Conservation (phyloP, 306 rosid genomes). For the Coriaria nepalensis region DNA sequence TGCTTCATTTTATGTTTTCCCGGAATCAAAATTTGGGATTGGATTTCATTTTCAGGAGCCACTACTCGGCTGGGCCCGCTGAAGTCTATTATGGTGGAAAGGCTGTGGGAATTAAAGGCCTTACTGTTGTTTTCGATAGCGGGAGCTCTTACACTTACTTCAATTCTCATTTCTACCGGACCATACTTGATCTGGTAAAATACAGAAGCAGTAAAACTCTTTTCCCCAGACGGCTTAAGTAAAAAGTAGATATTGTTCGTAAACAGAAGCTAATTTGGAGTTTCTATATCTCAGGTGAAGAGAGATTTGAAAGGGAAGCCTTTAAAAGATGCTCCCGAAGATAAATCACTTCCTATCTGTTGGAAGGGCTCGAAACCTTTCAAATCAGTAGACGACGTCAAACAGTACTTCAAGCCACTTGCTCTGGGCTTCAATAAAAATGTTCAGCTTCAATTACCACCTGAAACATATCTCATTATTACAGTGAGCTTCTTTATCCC, state of each 20-base stretch:
- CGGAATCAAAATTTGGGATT: not conserved
- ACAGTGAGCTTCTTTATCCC: constrained; percentile 24
- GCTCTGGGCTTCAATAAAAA: constrained; percentile 35
- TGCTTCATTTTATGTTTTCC: constrained; percentile 1
- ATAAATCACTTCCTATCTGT: constrained; percentile 44
- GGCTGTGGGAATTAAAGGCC: constrained; percentile 36
- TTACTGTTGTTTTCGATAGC: constrained; percentile 55
- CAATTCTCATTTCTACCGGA: constrained; percentile 31
- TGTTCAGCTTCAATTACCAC: constrained; percentile 33
- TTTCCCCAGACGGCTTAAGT: too few relatives aligned
- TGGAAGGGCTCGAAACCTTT: constrained; percentile 69
- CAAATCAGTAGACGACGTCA: constrained; percentile 33
- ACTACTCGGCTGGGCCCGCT: constrained; percentile 62
- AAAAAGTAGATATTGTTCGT: not conserved
- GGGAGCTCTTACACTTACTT: constrained; percentile 84
- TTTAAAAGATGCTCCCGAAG: constrained; percentile 26
- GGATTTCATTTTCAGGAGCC: constrained; percentile 30
- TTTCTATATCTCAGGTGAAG: constrained; percentile 27
- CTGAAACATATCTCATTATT: constrained; percentile 50
- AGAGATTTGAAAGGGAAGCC: constrained; percentile 43
- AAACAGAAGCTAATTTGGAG: constrained; percentile 7
- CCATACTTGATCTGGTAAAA: constrained; percentile 41
- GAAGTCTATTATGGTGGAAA: constrained; percentile 40
- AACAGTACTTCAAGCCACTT: constrained; percentile 38
- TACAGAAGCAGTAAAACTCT: not conserved